phyloP scores from a whole-genome alignment of 139 green algal species.

The Chlamydomonas sp. region DNA sequence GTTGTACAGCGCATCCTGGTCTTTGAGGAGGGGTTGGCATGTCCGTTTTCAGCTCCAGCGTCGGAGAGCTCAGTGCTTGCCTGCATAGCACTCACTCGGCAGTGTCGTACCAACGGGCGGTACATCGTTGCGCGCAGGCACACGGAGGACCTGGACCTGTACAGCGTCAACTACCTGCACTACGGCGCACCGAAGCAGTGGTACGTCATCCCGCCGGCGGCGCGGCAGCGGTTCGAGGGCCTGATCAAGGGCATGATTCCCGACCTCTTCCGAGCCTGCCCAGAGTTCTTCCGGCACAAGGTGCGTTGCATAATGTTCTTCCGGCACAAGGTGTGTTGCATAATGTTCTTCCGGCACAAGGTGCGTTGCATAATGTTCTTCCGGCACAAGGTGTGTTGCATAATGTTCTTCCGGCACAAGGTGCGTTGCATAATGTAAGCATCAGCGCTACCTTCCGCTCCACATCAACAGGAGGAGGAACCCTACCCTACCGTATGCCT shows the following conservation, averaged over 20 bases:
- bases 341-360: constrained; percentile 76
- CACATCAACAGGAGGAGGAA: too few relatives aligned
- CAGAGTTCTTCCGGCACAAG: constrained; percentile 77
- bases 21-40: too few relatives aligned
- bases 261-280: constrained; percentile 60
- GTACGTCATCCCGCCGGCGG: constrained; percentile 81
- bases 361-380: constrained; percentile 14
- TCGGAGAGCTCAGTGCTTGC: too few relatives aligned
- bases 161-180: constrained; percentile 93
- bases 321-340: too few relatives aligned
- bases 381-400: too few relatives aligned
- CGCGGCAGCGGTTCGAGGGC: constrained; percentile 77
- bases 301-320: constrained; percentile 14
- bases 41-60: too few relatives aligned
- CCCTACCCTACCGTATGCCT: too few relatives aligned
- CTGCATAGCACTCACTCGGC: too few relatives aligned
- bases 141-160: constrained; percentile 89
- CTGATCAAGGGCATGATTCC: constrained; percentile 67
- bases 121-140: constrained; percentile 49
- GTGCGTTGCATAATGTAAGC: constrained; percentile 18
- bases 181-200: constrained; percentile 85
- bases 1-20: too few relatives aligned
- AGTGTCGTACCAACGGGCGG: too few relatives aligned
- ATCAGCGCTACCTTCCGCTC: too few relatives aligned
- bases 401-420: constrained; percentile 76